Conservation (phyloP, 352 stramenopile species). For the Globisporangium viniferum region DNA sequence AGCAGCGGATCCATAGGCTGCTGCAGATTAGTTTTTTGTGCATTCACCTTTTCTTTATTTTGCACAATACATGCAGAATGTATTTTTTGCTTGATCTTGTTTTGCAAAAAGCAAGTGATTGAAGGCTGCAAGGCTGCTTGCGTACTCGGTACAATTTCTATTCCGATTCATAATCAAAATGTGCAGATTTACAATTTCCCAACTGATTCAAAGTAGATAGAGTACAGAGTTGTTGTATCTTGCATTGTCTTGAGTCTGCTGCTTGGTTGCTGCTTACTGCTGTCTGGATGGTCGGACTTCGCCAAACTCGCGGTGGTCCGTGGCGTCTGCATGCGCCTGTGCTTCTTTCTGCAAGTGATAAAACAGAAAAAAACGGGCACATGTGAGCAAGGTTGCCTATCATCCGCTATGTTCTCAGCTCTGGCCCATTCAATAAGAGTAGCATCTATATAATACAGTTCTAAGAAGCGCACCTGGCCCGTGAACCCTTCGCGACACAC, state of each 20-base stretch:
- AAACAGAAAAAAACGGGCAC: background rate
- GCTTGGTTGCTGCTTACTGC: background rate
- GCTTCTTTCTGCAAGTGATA: constrained; percentile 44
- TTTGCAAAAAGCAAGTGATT: no score
- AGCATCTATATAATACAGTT: background rate
- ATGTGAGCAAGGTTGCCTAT: background rate
- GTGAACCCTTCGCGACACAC: constrained; percentile 61
- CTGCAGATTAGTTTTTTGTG: background rate
- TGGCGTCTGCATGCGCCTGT: constrained; percentile 52
- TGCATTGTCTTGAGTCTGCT: background rate
- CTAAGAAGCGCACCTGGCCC: constrained; percentile 38
- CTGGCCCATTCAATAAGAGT: background rate
- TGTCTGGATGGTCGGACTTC: constrained; percentile 32
- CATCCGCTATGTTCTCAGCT: background rate
- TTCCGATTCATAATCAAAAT: background rate
- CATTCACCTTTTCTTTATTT: constrained; percentile 4
- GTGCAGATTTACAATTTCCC: background rate
- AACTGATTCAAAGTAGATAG: no score
- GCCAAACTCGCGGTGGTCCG: constrained; percentile 73
- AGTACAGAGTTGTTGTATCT: no score
- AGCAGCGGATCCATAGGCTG: background rate
- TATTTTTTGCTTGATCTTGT: background rate
- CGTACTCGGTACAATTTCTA: no score
- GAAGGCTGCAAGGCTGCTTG: no score
- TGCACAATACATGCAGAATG: background rate